Conservation (phyloP, 495 filamentous ascomycete genomes). For the Daldinia caldariorum region DNA sequence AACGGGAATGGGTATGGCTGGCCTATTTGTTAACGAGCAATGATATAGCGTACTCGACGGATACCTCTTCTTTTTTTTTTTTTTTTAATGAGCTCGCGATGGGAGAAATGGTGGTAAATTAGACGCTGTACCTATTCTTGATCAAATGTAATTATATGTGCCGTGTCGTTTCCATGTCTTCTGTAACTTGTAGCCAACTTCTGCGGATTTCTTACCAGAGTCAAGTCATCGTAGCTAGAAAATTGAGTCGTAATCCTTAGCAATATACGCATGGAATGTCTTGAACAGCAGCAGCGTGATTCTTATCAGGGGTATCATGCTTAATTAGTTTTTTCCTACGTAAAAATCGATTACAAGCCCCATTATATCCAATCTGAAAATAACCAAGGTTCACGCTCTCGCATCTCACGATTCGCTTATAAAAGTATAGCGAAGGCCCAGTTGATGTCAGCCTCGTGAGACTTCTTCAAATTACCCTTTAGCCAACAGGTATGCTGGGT, state of each 20-base stretch:
- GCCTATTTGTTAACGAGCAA: slow-evolving; percentile 84
- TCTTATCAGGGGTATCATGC: slow-evolving; percentile 24
- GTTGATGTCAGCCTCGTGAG: slow-evolving; percentile 48
- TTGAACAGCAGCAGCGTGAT: neutral
- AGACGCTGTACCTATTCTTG: neutral
- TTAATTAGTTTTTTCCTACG: slow-evolving; percentile 19
- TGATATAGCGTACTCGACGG: slow-evolving; percentile 41
- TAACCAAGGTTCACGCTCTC: neutral
- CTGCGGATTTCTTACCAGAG: neutral
- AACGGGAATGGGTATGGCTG: slow-evolving; percentile 84
- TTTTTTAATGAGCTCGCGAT: neutral
- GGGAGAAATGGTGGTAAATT: neutral
- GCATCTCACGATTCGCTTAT: slow-evolving; percentile 14
- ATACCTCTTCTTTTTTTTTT: neutral
- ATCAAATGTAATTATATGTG: neutral
- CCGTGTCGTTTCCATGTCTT: neutral
- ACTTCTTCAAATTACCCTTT: slow-evolving; percentile 52
- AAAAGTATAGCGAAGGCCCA: slow-evolving; percentile 57
- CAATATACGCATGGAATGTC: neutral
- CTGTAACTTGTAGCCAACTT: neutral
- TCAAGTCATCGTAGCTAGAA: neutral
- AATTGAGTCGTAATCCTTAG: neutral
- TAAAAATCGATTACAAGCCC: slow-evolving; percentile 9
- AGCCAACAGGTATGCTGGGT: slow-evolving; percentile 55
- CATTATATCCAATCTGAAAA: neutral